phyloP scores from a whole-genome alignment of 768 basidiomycete genomes.

The Rhodosporidiobolus odoratus region DNA sequence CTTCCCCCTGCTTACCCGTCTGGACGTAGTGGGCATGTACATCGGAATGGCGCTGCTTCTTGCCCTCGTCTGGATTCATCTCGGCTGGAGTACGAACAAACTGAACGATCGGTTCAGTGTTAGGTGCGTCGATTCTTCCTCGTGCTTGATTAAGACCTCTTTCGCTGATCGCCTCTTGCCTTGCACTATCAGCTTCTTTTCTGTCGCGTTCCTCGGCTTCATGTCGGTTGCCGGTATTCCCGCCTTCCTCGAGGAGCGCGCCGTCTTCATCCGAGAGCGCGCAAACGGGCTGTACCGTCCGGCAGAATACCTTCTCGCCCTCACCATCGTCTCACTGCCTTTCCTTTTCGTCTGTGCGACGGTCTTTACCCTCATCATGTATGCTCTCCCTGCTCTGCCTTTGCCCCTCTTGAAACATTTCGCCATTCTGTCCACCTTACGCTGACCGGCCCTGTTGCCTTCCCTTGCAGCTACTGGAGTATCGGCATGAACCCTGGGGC shows the following conservation, averaged over 20 bases:
- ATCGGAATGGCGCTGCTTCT: conserved; percentile 45
- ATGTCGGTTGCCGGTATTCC: conserved; percentile 58
- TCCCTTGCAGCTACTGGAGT: conserved; percentile 41
- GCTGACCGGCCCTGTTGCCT: neutral
- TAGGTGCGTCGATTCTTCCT: conserved; percentile 44
- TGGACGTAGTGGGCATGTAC: conserved; percentile 22
- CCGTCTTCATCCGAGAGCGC: conserved; percentile 57
- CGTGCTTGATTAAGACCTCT: neutral
- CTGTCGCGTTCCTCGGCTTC: conserved; percentile 50
- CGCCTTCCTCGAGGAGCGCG: conserved; percentile 56
- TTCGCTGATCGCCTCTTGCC: conserved; percentile 52
- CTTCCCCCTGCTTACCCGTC: conserved; percentile 28
- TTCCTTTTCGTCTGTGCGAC: conserved; percentile 56
- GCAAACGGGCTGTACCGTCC: conserved; percentile 59
- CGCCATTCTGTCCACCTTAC: too few relatives aligned
- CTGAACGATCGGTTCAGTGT: conserved; percentile 43
- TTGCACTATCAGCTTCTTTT: conserved; percentile 52
- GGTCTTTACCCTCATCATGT: conserved; percentile 55
- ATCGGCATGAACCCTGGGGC: conserved; percentile 55
- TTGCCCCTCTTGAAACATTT: conserved; percentile 25
- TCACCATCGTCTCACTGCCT: conserved; percentile 56
- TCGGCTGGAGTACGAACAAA: conserved; percentile 42
- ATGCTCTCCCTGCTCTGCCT: conserved; percentile 43
- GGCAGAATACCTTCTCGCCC: conserved; percentile 56
- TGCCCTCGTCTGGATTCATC: conserved; percentile 55